These are phyloP conservation scores for Penicillium antarcticum DNA, from an alignment of 495 filamentous ascomycete species.

Conservation along the genomic window DNA sequence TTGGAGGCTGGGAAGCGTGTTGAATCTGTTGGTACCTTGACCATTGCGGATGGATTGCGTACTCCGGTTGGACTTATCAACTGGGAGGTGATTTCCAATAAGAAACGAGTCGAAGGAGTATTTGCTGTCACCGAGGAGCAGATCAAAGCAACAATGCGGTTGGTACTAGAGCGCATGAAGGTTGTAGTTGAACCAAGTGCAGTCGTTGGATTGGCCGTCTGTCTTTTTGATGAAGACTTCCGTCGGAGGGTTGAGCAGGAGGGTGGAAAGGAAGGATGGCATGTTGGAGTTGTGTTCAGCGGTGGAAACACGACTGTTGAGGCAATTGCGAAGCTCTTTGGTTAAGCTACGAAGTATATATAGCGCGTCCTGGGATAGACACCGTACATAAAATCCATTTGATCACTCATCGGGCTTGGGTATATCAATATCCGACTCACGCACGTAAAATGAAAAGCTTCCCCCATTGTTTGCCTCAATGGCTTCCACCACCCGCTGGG, in stretches of 20 bases:
- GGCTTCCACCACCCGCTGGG: constrained; percentile 29
- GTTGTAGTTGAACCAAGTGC: constrained; percentile 87
- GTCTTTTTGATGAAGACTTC: constrained; percentile 83
- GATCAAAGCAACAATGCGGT: constrained; percentile 70
- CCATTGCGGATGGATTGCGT: constrained; percentile 86
- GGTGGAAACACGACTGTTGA: constrained; percentile 91
- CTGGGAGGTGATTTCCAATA: constrained; percentile 78
- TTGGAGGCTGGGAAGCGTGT: constrained; percentile 61
- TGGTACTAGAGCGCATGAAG: constrained; percentile 90
- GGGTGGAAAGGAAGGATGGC: constrained; percentile 73
- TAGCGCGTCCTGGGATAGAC: background rate
- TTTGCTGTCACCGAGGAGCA: constrained; percentile 79
- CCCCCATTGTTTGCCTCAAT: constrained; percentile 28
- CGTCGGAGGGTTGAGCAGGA: constrained; percentile 64
- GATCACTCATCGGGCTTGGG: constrained; percentile 6
- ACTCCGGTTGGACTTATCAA: constrained; percentile 77
- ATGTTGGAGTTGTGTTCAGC: constrained; percentile 81
- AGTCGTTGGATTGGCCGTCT: constrained; percentile 79
- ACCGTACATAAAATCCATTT: background rate
- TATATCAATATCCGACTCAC: constrained; percentile 18
- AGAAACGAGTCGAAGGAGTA: constrained; percentile 65
- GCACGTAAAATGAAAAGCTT: constrained; percentile 28
- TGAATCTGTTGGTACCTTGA: constrained; percentile 64
- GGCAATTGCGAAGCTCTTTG: constrained; percentile 50
- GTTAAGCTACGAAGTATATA: constrained; percentile 14